Percentiles rank a stretch among this genome's conserved stretches.
phyloP scores from a whole-genome alignment of 2,329 filamentous ascomycete genomes.

The Hymenoscyphus albidus region DNA sequence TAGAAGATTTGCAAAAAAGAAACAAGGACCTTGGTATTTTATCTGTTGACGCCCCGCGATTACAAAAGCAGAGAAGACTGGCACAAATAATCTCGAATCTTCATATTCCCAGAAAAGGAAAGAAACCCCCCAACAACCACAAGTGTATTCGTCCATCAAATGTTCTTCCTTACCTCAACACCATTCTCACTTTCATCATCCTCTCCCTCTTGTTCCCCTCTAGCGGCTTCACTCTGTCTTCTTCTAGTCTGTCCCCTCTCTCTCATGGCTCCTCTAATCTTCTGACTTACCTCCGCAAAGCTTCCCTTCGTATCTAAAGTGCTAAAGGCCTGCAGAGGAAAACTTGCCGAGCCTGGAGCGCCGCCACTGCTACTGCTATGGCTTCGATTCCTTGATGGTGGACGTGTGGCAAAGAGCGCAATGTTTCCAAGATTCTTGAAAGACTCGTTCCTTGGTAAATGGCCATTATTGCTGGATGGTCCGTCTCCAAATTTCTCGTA shows the following conservation, averaged over 20 bases:
- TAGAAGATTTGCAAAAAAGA: background rate
- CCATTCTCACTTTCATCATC: slow-evolving; percentile 44
- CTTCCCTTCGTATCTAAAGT: slow-evolving; percentile 63
- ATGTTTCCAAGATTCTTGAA: slow-evolving; percentile 87
- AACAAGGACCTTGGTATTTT: slow-evolving; percentile 7
- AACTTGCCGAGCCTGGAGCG: slow-evolving; percentile 56
- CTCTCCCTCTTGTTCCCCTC: slow-evolving; percentile 43
- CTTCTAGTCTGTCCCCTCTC: slow-evolving; percentile 62
- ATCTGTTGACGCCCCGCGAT: slow-evolving; percentile 3
- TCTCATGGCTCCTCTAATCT: slow-evolving; percentile 80
- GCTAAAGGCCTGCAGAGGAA: slow-evolving; percentile 68
- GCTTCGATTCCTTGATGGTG: slow-evolving; percentile 70
- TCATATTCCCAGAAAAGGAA: background rate
- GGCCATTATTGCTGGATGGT: slow-evolving; percentile 32
- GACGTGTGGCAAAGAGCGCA: slow-evolving; percentile 85
- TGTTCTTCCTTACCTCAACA: slow-evolving; percentile 28
- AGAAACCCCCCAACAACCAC: background rate
- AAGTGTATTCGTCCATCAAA: slow-evolving; percentile 12
- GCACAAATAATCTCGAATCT: background rate
- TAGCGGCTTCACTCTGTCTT: slow-evolving; percentile 38
- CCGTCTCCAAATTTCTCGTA: slow-evolving; percentile 28
- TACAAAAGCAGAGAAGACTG: slow-evolving; percentile 1
- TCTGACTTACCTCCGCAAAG: slow-evolving; percentile 77
- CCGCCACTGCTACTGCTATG: slow-evolving; percentile 66
- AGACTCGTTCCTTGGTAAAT: slow-evolving; percentile 78